A percentile compares a stretch with the other conserved stretches of the same genome.
These are phyloP conservation scores for Dothideomycetidae sp. DNA, from an alignment of 2,329 filamentous ascomycete genomes.

Conservation along the genomic window DNA sequence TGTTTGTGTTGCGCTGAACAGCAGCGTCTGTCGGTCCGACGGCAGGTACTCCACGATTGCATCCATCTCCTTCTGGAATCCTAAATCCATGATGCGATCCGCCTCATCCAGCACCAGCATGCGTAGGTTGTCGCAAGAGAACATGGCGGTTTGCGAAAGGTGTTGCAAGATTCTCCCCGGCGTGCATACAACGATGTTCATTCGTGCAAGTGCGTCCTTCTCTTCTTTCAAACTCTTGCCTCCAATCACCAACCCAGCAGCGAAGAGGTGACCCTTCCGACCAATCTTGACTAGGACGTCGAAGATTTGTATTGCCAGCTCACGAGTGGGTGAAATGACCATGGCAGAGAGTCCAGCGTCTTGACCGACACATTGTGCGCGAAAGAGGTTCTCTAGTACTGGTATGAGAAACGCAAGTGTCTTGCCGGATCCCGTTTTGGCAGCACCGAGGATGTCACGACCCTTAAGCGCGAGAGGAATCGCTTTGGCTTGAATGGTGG, in stretches of 20 bases:
- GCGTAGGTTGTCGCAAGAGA: conserved; percentile 82
- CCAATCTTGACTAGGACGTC: conserved; percentile 85
- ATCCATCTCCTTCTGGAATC: conserved; percentile 80
- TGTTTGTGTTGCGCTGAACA: conserved; percentile 94
- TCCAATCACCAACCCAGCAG: conserved; percentile 83
- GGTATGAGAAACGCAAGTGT: conserved; percentile 87
- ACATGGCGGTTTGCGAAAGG: conserved; percentile 78
- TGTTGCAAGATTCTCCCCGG: conserved; percentile 92
- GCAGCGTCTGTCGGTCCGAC: conserved; percentile 69
- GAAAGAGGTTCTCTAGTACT: conserved; percentile 82
- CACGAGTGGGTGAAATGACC: conserved; percentile 85
- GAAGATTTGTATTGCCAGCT: conserved; percentile 93
- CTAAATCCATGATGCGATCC: conserved; percentile 95
- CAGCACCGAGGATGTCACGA: conserved; percentile 78
- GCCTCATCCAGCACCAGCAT: conserved; percentile 92
- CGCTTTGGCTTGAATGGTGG: conserved; percentile 82
- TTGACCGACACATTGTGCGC: conserved; percentile 73
- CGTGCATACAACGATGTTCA: conserved; percentile 96
- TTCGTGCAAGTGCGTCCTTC: conserved; percentile 66
- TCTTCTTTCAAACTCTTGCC: conserved; percentile 84
- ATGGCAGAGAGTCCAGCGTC: conserved; percentile 80
- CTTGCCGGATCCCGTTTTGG: conserved; percentile 91
- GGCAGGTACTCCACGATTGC: conserved; percentile 87
- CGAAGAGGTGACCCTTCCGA: conserved; percentile 68
- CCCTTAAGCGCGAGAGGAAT: conserved; percentile 78